Conservation (phyloP, 164 flowering plant genomes). For the Protea cynaroides region DNA sequence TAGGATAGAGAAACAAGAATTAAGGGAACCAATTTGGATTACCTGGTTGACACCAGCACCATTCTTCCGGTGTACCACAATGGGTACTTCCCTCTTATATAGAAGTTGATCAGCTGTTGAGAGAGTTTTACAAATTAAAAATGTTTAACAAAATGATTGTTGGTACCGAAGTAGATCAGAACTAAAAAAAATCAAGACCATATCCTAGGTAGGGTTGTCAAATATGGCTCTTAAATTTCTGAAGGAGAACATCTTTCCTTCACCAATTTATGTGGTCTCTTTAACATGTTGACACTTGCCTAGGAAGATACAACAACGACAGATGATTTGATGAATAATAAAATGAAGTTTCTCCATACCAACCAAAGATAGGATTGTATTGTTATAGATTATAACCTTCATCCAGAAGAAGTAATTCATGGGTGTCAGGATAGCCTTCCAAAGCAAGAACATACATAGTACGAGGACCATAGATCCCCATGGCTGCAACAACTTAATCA, state of each 20-base stretch:
- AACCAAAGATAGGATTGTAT: no score
- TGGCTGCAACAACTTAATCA: constrained; percentile 98
- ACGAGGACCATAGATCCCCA: constrained; percentile 96
- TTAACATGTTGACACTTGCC: no score
- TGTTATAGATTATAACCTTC: no score
- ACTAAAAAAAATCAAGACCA: constrained; percentile 36
- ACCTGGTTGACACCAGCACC: constrained; percentile 99
- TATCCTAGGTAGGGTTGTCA: constrained; percentile 78
- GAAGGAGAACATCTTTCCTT: constrained; percentile 94
- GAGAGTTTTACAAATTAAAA: neutral
- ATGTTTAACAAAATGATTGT: neutral
- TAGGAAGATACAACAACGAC: no score
- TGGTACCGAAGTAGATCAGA: neutral
- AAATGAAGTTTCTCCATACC: no score
- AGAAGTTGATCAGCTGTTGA: constrained; percentile 76
- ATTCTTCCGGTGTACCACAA: constrained; percentile 99
- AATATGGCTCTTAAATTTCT: constrained; percentile 94
- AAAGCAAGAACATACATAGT: no score
- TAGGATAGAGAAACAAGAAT: neutral
- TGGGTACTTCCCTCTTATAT: constrained; percentile 83
- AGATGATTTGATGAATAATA: no score
- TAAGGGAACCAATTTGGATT: no score
- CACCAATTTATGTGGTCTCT: constrained; percentile 82
- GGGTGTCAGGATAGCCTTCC: no score
- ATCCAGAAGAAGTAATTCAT: no score